Conservation (phyloP, 768 basidiomycete genomes). For the Lentinus brumalis region DNA sequence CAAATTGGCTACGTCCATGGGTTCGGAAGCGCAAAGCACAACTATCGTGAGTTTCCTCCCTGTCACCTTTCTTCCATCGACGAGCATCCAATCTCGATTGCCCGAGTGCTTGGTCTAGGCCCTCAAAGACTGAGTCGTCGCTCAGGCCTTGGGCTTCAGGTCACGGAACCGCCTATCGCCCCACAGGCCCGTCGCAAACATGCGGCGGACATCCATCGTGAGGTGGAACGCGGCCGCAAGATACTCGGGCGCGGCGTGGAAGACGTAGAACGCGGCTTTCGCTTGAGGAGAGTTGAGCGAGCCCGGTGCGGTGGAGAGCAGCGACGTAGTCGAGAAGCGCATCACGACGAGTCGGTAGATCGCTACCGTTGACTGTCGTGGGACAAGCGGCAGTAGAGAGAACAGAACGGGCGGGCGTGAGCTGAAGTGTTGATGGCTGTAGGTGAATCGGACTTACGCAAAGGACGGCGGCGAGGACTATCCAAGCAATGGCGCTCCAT, state of each 20-base stretch:
- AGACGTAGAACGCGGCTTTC: constrained; percentile 20
- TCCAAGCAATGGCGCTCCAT: neutral
- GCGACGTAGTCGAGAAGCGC: constrained; percentile 13
- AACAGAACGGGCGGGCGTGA: too few relatives aligned
- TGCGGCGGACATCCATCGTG: constrained; percentile 9
- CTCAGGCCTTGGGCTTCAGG: too few relatives aligned
- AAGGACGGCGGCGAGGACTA: constrained; percentile 1
- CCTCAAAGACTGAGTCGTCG: too few relatives aligned
- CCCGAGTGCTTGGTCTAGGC: too few relatives aligned
- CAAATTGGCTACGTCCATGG: too few relatives aligned
- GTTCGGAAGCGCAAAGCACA: neutral
- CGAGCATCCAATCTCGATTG: too few relatives aligned
- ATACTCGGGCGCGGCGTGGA: constrained; percentile 22
- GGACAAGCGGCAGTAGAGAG: too few relatives aligned
- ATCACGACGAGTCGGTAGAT: constrained; percentile 19
- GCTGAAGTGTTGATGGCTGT: neutral
- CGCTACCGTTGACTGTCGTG: constrained; percentile 10
- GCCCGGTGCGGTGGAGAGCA: constrained; percentile 8
- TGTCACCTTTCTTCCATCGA: too few relatives aligned
- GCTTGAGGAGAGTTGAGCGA: constrained; percentile 21
- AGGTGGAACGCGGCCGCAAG: constrained; percentile 12
- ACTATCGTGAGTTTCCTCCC: too few relatives aligned
- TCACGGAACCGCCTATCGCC: too few relatives aligned
- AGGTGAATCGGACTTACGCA: constrained; percentile 4
- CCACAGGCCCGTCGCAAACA: too few relatives aligned